Base-by-base conservation (phyloP, 805 yeast genomes). In the Kodamaea fukazawae region DNA sequence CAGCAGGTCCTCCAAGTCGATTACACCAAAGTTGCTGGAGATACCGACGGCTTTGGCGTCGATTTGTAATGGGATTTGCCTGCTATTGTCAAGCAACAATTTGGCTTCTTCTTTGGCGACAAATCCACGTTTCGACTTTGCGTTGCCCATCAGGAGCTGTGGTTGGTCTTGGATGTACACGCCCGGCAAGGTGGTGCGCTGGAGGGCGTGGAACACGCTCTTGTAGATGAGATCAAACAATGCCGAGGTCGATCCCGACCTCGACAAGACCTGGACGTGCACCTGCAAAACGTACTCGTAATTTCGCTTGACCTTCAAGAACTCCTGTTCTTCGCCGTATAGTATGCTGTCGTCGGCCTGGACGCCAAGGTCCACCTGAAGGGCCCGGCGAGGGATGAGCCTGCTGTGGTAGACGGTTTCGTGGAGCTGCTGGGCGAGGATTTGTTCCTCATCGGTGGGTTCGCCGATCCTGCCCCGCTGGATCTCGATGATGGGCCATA, bases 371-470 rank as follows among this genome's bases (percentile, higher is more conserved):
- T 39, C 32, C 17, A 60, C 49, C 26, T 43, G 35, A 7, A 60
- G 51, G 5, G 59, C 46, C 15, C 46, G 57, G 31, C 66, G 63
- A 2, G 74, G 61, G 13, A 84, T 58, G 15, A 84, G 45, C 20
- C 76, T 75, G 9, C 85, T 75, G 45, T 79, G 80, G 33, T 75
- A 60, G 4, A 87, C 56, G 4, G 76, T 65, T 47, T 85, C 85
- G 50, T 79, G 78, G 16, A 86, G 50, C 42, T 67, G 67, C 57
- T 86, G 95, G 1, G 86, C 76, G 14, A 83, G 53, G 22, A 75
- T 78, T 80, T 84, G 86, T 56, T 88, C 96, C 61, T 88, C 96
- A 50, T 81, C 86, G 1, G 90, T 79, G 20, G 96, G 95, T 1
- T 88, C 86, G 10, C 95, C 93, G 7, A 65, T 57, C 38, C 87